Conservation (phyloP, 2,329 filamentous ascomycete genomes). For the Metarhizium sp. region DNA sequence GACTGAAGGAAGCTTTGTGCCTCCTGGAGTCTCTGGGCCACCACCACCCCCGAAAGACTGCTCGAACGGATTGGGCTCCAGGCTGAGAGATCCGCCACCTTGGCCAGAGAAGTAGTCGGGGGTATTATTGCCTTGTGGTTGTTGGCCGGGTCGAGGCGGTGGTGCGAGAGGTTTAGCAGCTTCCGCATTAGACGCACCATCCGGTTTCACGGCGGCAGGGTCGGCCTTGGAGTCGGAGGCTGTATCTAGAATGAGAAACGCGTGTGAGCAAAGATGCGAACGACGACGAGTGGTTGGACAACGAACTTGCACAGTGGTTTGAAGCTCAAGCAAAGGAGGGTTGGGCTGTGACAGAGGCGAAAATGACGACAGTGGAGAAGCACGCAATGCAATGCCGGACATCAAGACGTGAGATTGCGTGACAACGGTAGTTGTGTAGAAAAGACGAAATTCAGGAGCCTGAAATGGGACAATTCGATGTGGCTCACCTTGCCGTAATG, state of each 20-base stretch:
- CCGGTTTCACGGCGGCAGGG: constrained; percentile 32
- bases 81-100: constrained; percentile 47
- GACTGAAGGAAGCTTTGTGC: constrained; percentile 76
- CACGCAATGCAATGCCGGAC: background rate
- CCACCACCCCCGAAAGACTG: constrained; percentile 70
- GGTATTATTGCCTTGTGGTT: constrained; percentile 38
- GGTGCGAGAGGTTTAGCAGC: constrained; percentile 58
- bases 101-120: constrained; percentile 62
- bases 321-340: background rate
- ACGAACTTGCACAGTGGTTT: background rate
- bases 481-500: constrained; percentile 34
- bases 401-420: background rate
- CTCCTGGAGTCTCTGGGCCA: constrained; percentile 70
- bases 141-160: constrained; percentile 55
- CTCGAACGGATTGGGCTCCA: constrained; percentile 95
- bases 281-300: background rate
- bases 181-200: constrained; percentile 46
- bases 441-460: background rate
- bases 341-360: background rate
- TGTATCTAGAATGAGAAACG: constrained; percentile 24
- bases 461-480: background rate
- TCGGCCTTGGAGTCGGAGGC: constrained; percentile 38
- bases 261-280: constrained; percentile 12
- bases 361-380: constrained; percentile 4
- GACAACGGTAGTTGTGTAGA: background rate